Evolutionary conservation across 1,284 basidiomycete genomes (phyloP).

Genomic region (Cystobasidium pallidum): DNA sequence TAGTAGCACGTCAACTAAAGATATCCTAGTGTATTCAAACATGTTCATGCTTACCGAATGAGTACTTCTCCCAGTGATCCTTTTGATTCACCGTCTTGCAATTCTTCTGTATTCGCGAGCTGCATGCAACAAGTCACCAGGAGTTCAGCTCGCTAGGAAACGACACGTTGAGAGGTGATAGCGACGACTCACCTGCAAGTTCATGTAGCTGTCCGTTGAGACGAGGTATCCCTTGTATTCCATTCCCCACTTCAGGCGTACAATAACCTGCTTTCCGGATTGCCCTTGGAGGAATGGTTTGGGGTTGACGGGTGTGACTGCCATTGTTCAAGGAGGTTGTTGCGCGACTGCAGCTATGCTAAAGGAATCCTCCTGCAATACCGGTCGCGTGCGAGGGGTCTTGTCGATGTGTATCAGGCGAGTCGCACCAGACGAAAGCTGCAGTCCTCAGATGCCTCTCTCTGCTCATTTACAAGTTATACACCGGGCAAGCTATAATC

Average conservation of each 20-base stretch:
- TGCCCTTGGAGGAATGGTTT: slow-evolving; percentile 98
- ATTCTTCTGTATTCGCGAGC: slow-evolving; percentile 98
- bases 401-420: not conserved
- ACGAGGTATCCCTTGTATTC: slow-evolving; percentile 99
- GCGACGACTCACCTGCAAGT: slow-evolving; percentile 78
- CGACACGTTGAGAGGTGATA: not conserved
- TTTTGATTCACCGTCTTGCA: slow-evolving; percentile 92
- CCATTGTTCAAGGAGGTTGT: slow-evolving; percentile 18
- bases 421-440: not conserved
- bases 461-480: not conserved
- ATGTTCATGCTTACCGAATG: slow-evolving; percentile 70
- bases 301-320: slow-evolving; percentile 78
- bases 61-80: slow-evolving; percentile 97
- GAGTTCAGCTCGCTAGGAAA: slow-evolving; percentile 12
- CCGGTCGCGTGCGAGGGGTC: not conserved
- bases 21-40: not conserved
- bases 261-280: slow-evolving; percentile 91
- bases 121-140: slow-evolving; percentile 55
- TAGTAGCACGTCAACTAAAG: too few species aligned
- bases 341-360: not conserved
- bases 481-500: too few species aligned
- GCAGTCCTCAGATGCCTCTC: not conserved
- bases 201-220: slow-evolving; percentile 99
- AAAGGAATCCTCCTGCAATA: not conserved
- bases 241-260: slow-evolving; percentile 97